A percentile compares a stretch with the other conserved stretches of the same genome.
phyloP scores from a whole-genome alignment of 2,329 filamentous ascomycete genomes.

The Fonsecaea multimorphosa region DNA sequence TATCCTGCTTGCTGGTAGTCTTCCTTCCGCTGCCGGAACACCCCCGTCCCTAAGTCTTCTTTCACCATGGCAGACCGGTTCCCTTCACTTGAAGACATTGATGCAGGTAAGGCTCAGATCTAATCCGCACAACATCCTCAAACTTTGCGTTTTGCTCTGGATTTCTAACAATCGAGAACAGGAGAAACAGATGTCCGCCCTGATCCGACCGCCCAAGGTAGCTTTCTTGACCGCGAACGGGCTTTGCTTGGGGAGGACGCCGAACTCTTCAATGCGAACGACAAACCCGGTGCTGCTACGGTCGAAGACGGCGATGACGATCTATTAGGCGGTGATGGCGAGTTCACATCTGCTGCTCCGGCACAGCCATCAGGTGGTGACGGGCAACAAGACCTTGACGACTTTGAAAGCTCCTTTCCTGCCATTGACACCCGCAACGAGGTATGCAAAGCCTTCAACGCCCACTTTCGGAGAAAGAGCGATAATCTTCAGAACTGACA shows the following conservation, averaged over 20 bases:
- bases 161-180: constrained; percentile 35
- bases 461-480: background rate
- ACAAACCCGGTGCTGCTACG: constrained; percentile 61
- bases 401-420: constrained; percentile 90
- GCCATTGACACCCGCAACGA: constrained; percentile 77
- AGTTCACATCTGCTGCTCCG: constrained; percentile 41
- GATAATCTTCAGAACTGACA: constrained; percentile 22
- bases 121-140: background rate
- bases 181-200: constrained; percentile 36
- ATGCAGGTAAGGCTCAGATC: constrained; percentile 56
- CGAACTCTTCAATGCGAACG: constrained; percentile 80
- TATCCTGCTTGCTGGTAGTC: background rate
- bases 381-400: constrained; percentile 53
- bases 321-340: constrained; percentile 65
- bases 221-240: constrained; percentile 91
- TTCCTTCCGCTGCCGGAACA: background rate
- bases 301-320: constrained; percentile 72
- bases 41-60: background rate
- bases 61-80: constrained; percentile 74
- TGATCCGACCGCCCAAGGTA: constrained; percentile 60
- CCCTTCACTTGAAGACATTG: constrained; percentile 79
- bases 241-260: constrained; percentile 91
- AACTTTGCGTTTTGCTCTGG: background rate
- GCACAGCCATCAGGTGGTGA: constrained; percentile 45
- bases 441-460: constrained; percentile 57